A percentile compares a stretch with the other conserved stretches of the same genome.
Conservation (phyloP, 176 grass and related monocot species). For the Phoenix roebelenii region DNA sequence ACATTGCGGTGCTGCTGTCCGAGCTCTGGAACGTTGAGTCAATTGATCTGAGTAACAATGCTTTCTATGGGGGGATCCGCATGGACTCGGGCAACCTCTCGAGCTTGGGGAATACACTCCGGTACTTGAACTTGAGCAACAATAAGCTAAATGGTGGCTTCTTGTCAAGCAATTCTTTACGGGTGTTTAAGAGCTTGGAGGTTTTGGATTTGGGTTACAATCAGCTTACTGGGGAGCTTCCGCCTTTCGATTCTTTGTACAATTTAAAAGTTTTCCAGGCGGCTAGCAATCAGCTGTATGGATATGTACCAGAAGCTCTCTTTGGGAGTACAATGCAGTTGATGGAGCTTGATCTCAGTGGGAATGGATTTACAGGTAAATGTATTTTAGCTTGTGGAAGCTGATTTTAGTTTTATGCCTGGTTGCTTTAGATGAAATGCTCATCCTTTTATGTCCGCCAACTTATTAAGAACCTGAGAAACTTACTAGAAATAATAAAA, state of each 20-base stretch:
- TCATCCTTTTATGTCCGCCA: too few species aligned
- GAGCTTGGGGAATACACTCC: conserved; percentile 71
- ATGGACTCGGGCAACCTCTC: conserved; percentile 36
- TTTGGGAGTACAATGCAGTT: conserved; percentile 65
- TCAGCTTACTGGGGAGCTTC: conserved; percentile 54
- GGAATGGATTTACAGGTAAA: conserved; percentile 87
- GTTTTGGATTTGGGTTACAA: conserved; percentile 81
- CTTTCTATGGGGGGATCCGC: conserved; percentile 47
- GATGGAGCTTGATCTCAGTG: conserved; percentile 79
- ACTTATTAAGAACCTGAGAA: too few species aligned
- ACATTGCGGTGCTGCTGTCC: conserved; percentile 46
- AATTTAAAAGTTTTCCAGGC: conserved; percentile 54
- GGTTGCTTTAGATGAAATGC: too few species aligned
- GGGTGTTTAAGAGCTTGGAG: conserved; percentile 79
- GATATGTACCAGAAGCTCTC: conserved; percentile 52
- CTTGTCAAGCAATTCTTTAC: conserved; percentile 45
- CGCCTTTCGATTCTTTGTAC: conserved; percentile 53
- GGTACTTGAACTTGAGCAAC: conserved; percentile 90
- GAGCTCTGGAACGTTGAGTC: conserved; percentile 65
- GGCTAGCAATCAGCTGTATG: conserved; percentile 47
- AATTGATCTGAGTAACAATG: conserved; percentile 79
- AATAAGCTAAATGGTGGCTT: conserved; percentile 61
- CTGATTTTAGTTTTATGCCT: too few species aligned
- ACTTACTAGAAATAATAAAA: too few species aligned
- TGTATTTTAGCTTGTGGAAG: neutral